These are phyloP conservation scores for Auricularia heimuer DNA, from an alignment of 768 basidiomycete species.

Conservation along the genomic window DNA sequence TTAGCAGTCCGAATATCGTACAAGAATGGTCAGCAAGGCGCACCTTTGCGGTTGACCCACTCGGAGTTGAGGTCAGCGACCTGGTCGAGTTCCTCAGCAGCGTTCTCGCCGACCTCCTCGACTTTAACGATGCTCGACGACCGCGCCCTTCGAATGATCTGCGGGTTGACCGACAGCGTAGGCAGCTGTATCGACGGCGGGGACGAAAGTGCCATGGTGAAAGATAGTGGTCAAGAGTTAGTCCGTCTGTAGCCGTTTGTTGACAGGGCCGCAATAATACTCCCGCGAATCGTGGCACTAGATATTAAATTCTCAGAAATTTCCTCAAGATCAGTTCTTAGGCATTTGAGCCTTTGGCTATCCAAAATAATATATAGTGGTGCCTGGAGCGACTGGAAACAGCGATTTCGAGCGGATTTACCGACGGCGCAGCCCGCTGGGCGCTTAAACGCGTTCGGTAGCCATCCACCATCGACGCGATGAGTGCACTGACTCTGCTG, in stretches of 20 bases:
- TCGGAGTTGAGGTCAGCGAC: slow-evolving; percentile 78
- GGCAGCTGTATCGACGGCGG: slow-evolving; percentile 49
- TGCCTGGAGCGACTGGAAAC: no score
- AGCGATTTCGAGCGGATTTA: no score
- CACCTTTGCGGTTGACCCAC: slow-evolving; percentile 92
- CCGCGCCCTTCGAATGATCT: slow-evolving; percentile 40
- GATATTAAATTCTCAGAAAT: no score
- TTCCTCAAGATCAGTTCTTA: no score
- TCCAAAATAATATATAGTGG: no score
- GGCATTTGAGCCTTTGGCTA: no score
- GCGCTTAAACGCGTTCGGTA: no score
- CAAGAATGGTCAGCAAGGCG: slow-evolving; percentile 7
- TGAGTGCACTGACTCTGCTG: slow-evolving; percentile 37
- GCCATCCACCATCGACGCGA: background rate
- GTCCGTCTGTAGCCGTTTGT: no score
- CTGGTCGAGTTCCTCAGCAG: slow-evolving; percentile 71
- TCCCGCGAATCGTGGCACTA: slow-evolving; percentile 3
- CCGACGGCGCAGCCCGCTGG: no score
- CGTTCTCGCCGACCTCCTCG: slow-evolving; percentile 65
- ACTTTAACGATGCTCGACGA: slow-evolving; percentile 77
- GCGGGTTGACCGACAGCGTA: slow-evolving; percentile 25
- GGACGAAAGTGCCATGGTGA: slow-evolving; percentile 15
- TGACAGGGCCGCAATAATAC: no score
- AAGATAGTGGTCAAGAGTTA: slow-evolving; percentile 2
- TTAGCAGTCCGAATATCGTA: background rate